Evolutionary conservation across 371 early-diverging fungal species (phyloP).

Genomic region (Mortierella sp.): DNA sequence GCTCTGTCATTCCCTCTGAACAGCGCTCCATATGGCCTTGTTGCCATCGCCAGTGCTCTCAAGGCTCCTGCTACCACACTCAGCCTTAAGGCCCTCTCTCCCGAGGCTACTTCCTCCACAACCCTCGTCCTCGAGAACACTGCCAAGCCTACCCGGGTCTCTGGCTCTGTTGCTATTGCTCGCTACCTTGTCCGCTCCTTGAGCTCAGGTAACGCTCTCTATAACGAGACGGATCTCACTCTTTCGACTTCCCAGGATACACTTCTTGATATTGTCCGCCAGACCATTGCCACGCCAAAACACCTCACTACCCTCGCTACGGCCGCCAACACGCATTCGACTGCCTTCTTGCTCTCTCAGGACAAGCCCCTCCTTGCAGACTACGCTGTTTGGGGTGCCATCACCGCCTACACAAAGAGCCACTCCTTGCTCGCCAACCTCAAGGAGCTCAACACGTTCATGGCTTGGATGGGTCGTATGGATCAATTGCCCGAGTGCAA

Average conservation of each 20-base stretch:
- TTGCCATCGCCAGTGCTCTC: conserved; percentile 54
- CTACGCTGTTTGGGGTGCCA: conserved; percentile 60
- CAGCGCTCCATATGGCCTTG: conserved; percentile 56
- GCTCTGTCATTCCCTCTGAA: conserved; percentile 55
- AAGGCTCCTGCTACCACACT: conserved; percentile 28
- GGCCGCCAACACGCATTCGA: conserved; percentile 32
- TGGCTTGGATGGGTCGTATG: conserved; percentile 51
- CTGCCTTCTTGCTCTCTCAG: conserved; percentile 55
- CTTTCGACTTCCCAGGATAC: conserved; percentile 39
- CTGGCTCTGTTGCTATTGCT: conserved; percentile 50
- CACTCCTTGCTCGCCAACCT: conserved; percentile 45
- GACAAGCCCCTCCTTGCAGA: conserved; percentile 56
- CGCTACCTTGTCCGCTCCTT: conserved; percentile 55
- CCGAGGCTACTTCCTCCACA: conserved; percentile 33
- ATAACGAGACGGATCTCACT: conserved; percentile 38
- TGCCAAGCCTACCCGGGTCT: conserved; percentile 31
- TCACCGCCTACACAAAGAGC: conserved; percentile 52
- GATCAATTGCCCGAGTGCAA: conserved; percentile 33
- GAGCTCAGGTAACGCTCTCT: conserved; percentile 19
- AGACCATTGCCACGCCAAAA: conserved; percentile 42
- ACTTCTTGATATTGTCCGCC: conserved; percentile 49
- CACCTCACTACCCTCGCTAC: conserved; percentile 42
- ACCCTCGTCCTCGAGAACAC: conserved; percentile 26
- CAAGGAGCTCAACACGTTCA: conserved; percentile 46
- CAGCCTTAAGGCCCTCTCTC: conserved; percentile 36